These are phyloP conservation scores for Rhynchospora pubera DNA, from an alignment of 176 grass and related monocot species.

Conservation along the genomic window DNA sequence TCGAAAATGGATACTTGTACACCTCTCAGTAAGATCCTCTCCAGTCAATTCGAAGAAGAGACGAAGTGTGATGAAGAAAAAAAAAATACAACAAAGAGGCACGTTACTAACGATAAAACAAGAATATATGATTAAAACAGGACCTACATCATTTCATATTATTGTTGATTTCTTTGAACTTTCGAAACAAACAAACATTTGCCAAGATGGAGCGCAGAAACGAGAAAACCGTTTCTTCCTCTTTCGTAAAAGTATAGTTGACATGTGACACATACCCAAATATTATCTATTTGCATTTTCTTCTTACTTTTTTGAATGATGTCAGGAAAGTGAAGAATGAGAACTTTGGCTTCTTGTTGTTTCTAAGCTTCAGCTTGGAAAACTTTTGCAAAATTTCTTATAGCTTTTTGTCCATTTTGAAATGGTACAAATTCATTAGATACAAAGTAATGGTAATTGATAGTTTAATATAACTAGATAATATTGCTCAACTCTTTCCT, in stretches of 20 bases:
- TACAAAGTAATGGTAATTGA: not conserved
- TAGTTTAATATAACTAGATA: not conserved
- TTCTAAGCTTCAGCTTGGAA: not conserved
- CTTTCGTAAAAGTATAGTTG: not conserved
- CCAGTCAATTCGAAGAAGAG: not conserved
- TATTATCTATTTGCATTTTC: not conserved
- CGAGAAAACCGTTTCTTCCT: slow-evolving; percentile 3
- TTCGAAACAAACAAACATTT: slow-evolving; percentile 7
- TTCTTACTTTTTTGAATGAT: not conserved
- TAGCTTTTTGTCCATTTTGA: slow-evolving; percentile 13
- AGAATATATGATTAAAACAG: not conserved
- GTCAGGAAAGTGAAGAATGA: not conserved
- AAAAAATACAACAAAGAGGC: not conserved
- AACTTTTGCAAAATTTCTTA: not conserved
- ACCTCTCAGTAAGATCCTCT: no score
- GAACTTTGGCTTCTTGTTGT: slow-evolving; percentile 7
- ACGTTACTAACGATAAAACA: not conserved
- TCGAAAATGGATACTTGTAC: no score
- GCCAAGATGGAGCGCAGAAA: slow-evolving; percentile 12
- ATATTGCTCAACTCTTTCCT: not conserved
- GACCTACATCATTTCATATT: not conserved
- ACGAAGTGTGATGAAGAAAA: not conserved
- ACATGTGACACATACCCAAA: slow-evolving; percentile 6
- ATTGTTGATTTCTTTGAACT: not conserved
- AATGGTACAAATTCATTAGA: not conserved